phyloP scores from a whole-genome alignment of 2,329 filamentous ascomycete genomes.

The Ophiosphaerella korrae region DNA sequence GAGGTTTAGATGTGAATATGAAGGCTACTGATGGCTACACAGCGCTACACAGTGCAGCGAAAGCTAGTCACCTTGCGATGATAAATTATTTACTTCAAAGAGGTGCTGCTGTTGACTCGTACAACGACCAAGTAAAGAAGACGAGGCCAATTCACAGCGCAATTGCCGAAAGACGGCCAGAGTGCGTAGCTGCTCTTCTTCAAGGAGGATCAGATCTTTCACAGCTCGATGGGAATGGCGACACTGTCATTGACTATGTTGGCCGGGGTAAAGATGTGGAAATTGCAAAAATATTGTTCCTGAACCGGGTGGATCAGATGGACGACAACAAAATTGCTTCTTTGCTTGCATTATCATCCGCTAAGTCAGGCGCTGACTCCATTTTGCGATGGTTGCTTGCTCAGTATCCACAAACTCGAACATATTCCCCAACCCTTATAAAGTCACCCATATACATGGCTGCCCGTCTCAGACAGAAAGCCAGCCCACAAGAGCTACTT shows the following conservation, averaged over 20 bases:
- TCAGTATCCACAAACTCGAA: too few relatives aligned
- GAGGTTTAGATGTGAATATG: not conserved
- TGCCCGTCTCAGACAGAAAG: too few relatives aligned
- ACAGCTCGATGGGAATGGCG: not conserved
- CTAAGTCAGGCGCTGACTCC: not conserved
- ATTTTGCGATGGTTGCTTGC: not conserved
- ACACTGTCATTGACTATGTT: not conserved
- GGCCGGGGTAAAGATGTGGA: not conserved
- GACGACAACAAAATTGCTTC: not conserved
- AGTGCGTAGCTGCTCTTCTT: not conserved
- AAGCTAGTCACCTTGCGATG: not conserved
- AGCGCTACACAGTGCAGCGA: conserved; percentile 17
- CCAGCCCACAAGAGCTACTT: too few relatives aligned
- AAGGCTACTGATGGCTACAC: conserved; percentile 10
- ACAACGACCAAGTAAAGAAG: not conserved
- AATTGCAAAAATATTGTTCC: not conserved
- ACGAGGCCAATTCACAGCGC: conserved; percentile 8
- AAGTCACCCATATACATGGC: too few relatives aligned
- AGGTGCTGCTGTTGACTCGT: not conserved
- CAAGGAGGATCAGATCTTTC: not conserved
- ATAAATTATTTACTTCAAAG: conserved; percentile 2
- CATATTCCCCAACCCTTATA: too few relatives aligned
- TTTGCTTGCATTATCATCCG: not conserved
- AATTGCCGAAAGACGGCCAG: not conserved
- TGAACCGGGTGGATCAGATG: not conserved